Evolutionary conservation across 257 asterid species (phyloP), one percentile per base, ranked within the genome.

Genomic region (Eucommia ulmoides): DNA sequence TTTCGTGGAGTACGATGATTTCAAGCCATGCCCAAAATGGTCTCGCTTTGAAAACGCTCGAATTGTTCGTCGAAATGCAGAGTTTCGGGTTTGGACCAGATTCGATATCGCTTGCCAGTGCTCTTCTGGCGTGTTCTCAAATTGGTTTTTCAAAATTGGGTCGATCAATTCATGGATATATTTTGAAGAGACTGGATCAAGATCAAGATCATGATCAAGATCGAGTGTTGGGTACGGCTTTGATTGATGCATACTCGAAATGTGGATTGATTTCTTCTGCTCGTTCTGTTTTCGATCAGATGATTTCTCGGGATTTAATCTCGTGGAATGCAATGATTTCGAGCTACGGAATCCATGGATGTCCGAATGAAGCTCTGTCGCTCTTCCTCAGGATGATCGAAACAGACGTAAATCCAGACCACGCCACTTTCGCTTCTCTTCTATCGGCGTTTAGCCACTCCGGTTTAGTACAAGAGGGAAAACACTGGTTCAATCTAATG

Each of bases 231-330:
- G 25, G 59, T 19, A 45, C 47, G 23, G 41, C 61, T 22, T 59
- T 69, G 45, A 60, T 64, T 3, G 75, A 64, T 47, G 55, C 60
- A 67, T 69, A 69, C 29, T 55, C 58, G 8, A 69, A 64, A 56
- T 59, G 67, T 20, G 71, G 75, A 11, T 50, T 35, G 46, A 35
- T 64, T 7, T 47, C 46, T 19, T 44, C 33, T 25, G 67, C 75
- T 0, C 63, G 25, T 15, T 9, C 45, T 17, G 22, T 59, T 2
- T 64, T 63, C 26, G 55, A 59, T 59, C 17, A 23, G 51, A 26
- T 29, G 24, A 19, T 19, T 15, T 21, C 42, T 26, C 55, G 59
- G 53, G 64, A 68, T 29, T 19, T 64, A 19, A 47, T 58, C 20
- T 59, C 55, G 38, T 59, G 55, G 46, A 69, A 69, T 41, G 67